phyloP scores from a whole-genome alignment of 306 rosid genomes.

The Quercus parvula region DNA sequence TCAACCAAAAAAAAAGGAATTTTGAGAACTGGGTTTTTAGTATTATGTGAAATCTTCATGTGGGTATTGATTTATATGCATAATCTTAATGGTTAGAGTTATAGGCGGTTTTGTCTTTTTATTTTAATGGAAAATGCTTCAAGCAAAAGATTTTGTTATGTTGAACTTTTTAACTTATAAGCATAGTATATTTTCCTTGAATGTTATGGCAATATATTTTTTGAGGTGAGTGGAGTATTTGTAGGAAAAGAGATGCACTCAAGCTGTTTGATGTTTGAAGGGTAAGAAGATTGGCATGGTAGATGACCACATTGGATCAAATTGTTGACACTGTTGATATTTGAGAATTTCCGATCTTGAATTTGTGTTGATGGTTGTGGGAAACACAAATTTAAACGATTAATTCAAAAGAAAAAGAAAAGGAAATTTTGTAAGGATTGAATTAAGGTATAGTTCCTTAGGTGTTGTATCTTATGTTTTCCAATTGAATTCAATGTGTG shows the following conservation, averaged over 20 bases:
- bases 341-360: neutral
- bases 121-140: neutral
- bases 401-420: neutral
- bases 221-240: neutral
- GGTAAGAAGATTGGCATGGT: neutral
- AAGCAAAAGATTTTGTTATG: neutral
- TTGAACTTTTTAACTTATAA: neutral
- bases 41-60: neutral
- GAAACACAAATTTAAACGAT: neutral
- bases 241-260: neutral
- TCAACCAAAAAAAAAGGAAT: neutral
- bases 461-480: no score
- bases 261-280: neutral
- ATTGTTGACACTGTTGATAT: neutral
- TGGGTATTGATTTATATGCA: constrained; percentile 24
- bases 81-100: neutral
- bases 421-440: neutral
- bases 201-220: neutral
- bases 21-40: constrained; percentile 2
- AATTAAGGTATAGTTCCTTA: no score
- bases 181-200: neutral
- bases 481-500: no score
- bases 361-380: neutral
- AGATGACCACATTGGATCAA: neutral
- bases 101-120: no score